Evolutionary conservation across 1,284 basidiomycete genomes (phyloP), one percentile per base, ranked within the genome.

Genomic region (Puccinia hordei): DNA sequence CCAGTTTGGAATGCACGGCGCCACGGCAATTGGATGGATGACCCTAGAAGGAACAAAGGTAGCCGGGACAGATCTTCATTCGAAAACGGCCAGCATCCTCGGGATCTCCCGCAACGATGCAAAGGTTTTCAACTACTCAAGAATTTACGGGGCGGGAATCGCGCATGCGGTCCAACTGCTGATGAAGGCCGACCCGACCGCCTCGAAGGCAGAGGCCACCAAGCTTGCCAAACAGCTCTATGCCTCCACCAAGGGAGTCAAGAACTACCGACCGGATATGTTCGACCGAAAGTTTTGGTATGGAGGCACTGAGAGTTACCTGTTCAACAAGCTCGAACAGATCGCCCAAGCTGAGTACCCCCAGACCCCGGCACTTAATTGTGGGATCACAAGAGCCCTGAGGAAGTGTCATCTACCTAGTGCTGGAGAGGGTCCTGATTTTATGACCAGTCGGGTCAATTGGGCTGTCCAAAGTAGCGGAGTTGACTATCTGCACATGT

Each of bases 391-490:
- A 0, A 90, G 92, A 74, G 96, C 95, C 0, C 88, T 99, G 27
- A 92, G 92, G 22, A 96, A 93, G 86, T 91, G 92, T 82, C 92
- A 93, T 85, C 89, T 99, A 0, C 92, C 92, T 1, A 89, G 89
- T 57, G 86, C 85, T 0, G 83, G 84, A 22, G 82, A 82, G 35
- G 92, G 92, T 24, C 87, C 91, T 0, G 93, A 96, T 83, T 99
- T 93, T 86, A 92, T 99, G 89, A 93, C 97, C 0, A 96, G 94
- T 17, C 90, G 96, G 35, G 96, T 99, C 87, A 99, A 99, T 85
- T 99, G 97, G 97, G 97, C 97, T 71, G 97, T 99, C 9, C 97
- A 99, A 85, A 97, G 94, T 9, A 98, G 94, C 0, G 97, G 96
- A 27, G 96, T 99, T 59, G 96, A 99, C 87, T 99, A 99, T 85